Base-by-base conservation (phyloP, 2,329 filamentous ascomycete species). In the Cytospora leucostoma region DNA sequence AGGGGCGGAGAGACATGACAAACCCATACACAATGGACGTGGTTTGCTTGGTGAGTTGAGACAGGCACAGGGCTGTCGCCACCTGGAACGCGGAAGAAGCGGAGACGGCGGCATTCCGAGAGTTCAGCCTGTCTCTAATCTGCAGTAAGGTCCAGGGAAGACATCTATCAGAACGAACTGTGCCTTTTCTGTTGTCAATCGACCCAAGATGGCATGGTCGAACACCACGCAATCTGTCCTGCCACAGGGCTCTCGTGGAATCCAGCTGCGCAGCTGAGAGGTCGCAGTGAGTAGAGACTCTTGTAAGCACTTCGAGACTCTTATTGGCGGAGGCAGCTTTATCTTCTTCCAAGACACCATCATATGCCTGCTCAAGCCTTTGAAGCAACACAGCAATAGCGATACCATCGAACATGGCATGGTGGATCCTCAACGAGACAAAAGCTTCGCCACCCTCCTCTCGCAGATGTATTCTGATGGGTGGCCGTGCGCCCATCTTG, bases 331-430 rank as follows among this genome's bases (percentile, higher is more conserved):
- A 33, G 21, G 33, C 38, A 6, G n/a, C n/a, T 15, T 49, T 7
- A 5, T 49, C 38, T 54, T 32, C 50, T 4, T 6, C 13, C 34
- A 32, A 19, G 7, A n/a, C 40, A 10, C 35, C 38, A 17, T 61
- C 51, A 55, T 68, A 66, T 10, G 44, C 51, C 12, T 66, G 60
- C 55, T 69, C 67, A 3, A 70, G n/a, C 62, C 56, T 67, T 17
- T 17, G 47, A 12, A 63, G 37, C 4, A 70, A 57, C 19, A 59
- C 37, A 32, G 38, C 55, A 8, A 71, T 66, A 32, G 68, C 67
- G 0, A 61, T 57, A 11, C 68, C 69, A 38, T 71, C 69, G 35
- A 65, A 71, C 15, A 71, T 57, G 4, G 68, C 68, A 37, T 71
- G 69, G 38, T 71, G 69, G 7, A 70, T 63, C 47, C 60, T 65